Evolutionary conservation across 2,329 filamentous ascomycete species (phyloP), one percentile per base, ranked within the genome.

Genomic region (Tolypocladium pustulatum): DNA sequence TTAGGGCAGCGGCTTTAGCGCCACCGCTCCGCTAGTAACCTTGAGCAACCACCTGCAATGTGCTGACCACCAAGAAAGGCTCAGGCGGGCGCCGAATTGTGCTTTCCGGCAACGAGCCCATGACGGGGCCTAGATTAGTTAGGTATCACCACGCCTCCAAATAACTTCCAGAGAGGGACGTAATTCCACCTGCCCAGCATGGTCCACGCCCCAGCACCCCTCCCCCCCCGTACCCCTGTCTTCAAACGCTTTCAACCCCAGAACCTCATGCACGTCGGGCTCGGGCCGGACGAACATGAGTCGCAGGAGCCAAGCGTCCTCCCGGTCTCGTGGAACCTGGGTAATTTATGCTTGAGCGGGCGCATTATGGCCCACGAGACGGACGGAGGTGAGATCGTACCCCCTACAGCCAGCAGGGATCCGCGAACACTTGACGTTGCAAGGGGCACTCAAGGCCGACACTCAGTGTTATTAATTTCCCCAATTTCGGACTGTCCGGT

Each of bases 281-380:
- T 52, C 53, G 37, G 40, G 57, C 54, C 53, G 57, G 54, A 58
- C 57, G 57, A 58, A 58, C 54, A 37, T 43, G 57, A 59, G 57
- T 56, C 57, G 55, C 43, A 30, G 54, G 17, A 37, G 30, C 38
- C 51, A 34, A n/a, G 46, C 40, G 22, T 46, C n/a, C 15, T 15
- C 34, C 49, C 56, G 7, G 10, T 37, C 36, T 53, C 38, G 37
- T 27, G 55, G 43, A 36, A 51, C 55, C 55, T 32, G 46, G 32
- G 46, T 8, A 51, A 51, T 51, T 32, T 9, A 41, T n/a, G 22
- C 22, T 22, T 46, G 41, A 22, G 41, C 8, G 41, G 22, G 10
- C 13, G 25, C 30, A 30, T 49, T 4, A 49, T 27, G 13, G 27
- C 15, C 4, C 27, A 5, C 17, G 41, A 22, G 8, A n/a, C 27